These are phyloP conservation scores for Trametes cinnabarina DNA, from an alignment of 768 basidiomycete genomes.

Conservation along the genomic window DNA sequence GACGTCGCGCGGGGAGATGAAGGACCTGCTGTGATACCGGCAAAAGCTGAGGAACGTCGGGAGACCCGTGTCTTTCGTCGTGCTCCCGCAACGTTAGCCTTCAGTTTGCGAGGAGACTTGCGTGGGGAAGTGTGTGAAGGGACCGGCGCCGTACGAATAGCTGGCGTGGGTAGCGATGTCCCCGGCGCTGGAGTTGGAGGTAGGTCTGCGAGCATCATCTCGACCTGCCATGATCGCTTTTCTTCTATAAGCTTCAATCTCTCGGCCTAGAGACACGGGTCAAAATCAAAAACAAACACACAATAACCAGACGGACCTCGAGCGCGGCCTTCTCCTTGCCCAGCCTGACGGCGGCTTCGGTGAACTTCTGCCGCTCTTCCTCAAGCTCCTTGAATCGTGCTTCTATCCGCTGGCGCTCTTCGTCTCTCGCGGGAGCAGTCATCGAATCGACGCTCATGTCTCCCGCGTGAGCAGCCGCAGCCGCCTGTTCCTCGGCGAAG, in stretches of 20 bases:
- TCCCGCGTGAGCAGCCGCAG: conserved; percentile 29
- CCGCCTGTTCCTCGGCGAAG: conserved; percentile 45
- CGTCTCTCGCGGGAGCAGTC: conserved; percentile 50
- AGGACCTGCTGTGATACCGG: conserved; percentile 21
- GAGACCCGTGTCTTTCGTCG: conserved; percentile 48
- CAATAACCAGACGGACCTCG: conserved; percentile 52
- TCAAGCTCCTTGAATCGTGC: conserved; percentile 57
- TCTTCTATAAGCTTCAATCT: conserved; percentile 62
- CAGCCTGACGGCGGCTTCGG: conserved; percentile 59
- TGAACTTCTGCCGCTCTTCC: conserved; percentile 60
- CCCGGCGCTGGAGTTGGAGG: conserved; percentile 40
- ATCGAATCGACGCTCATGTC: conserved; percentile 55
- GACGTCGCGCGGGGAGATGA: conserved; percentile 39
- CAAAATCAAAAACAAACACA: not conserved
- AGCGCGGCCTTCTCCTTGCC: conserved; percentile 62
- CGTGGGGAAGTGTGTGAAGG: conserved; percentile 41
- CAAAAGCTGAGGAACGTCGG: conserved; percentile 45
- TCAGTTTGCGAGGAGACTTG: conserved; percentile 42
- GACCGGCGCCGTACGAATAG: conserved; percentile 6
- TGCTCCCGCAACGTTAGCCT: conserved; percentile 42
- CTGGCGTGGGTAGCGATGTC: conserved; percentile 27
- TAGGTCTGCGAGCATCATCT: conserved; percentile 57
- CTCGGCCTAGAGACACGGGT: conserved; percentile 47
- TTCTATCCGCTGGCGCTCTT: conserved; percentile 53
- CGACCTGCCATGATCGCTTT: conserved; percentile 69